Conservation (phyloP, 2,329 filamentous ascomycete genomes). For the Botrytis porri region DNA sequence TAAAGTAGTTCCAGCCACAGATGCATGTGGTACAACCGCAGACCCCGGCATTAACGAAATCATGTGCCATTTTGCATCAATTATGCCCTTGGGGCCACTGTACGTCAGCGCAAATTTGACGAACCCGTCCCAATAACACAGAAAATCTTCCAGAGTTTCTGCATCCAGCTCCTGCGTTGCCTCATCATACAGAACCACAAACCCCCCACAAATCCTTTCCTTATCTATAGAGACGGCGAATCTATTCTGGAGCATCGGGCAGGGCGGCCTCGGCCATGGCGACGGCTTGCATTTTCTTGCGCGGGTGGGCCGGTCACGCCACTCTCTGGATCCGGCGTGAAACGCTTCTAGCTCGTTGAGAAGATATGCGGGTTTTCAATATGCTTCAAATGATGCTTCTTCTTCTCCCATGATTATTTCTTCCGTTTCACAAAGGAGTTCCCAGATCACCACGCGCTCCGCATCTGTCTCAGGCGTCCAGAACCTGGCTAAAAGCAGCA, state of each 20-base stretch:
- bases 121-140: neutral
- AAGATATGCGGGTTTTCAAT: neutral
- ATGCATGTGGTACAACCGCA: rapidly evolving
- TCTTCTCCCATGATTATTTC: neutral
- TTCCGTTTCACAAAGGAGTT: neutral
- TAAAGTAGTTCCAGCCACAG: too few species aligned
- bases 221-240: neutral
- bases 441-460: neutral
- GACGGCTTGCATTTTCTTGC: neutral
- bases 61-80: neutral
- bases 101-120: neutral
- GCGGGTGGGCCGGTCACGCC: rapidly evolving
- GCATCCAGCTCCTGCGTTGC: neutral
- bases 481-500: neutral
- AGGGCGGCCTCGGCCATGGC: neutral
- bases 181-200: neutral
- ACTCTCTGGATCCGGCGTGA: neutral
- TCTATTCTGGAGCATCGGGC: neutral
- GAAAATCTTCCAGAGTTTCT: neutral
- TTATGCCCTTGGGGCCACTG: neutral
- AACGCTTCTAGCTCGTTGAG: neutral
- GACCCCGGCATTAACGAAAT: too few species aligned
- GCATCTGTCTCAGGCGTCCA: neutral
- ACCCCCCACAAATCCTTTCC: neutral
- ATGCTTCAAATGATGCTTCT: neutral